A percentile compares a stretch with the other conserved stretches of the same genome.
Conservation (phyloP, 352 stramenopile genomes). For the Globisporangium nodosum region DNA sequence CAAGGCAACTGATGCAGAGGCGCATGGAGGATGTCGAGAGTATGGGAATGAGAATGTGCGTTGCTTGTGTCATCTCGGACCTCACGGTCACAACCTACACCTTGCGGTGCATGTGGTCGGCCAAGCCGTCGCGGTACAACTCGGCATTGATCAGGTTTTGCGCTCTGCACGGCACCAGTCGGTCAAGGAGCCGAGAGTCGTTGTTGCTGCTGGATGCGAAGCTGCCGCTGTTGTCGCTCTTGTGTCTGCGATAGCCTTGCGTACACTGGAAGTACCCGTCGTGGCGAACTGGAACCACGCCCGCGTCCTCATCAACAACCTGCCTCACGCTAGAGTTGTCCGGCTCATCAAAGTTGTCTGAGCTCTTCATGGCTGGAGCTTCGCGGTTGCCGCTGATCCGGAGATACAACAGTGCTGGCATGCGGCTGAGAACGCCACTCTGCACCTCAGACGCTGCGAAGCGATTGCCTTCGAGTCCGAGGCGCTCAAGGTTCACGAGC, state of each 20-base stretch:
- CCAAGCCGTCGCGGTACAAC: slow-evolving; percentile 4
- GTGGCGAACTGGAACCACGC: slow-evolving; percentile 22
- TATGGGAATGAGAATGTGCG: background rate
- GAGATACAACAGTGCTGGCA: slow-evolving; percentile 36
- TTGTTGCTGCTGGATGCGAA: background rate
- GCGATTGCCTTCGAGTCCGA: slow-evolving; percentile 60
- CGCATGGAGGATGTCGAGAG: background rate
- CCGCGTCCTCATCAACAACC: background rate
- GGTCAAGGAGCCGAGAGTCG: background rate
- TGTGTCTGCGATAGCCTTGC: slow-evolving; percentile 8
- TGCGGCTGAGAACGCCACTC: slow-evolving; percentile 17
- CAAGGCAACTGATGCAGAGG: background rate
- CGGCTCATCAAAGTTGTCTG: background rate
- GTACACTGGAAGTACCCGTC: slow-evolving; percentile 51
- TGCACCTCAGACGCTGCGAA: slow-evolving; percentile 16
- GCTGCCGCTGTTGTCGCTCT: background rate
- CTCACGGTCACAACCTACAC: background rate
- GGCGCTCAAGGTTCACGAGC: slow-evolving; percentile 42
- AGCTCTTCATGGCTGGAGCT: background rate
- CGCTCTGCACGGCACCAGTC: slow-evolving; percentile 15
- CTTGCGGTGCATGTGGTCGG: slow-evolving; percentile 1
- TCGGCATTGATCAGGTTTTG: slow-evolving; percentile 21
- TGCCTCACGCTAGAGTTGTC: background rate
- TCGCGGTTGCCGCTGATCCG: slow-evolving; percentile 47
- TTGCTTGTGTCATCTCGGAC: background rate